Evolutionary conservation across 2,329 filamentous ascomycete species (phyloP).

Genomic region (Beauveria varroae): DNA sequence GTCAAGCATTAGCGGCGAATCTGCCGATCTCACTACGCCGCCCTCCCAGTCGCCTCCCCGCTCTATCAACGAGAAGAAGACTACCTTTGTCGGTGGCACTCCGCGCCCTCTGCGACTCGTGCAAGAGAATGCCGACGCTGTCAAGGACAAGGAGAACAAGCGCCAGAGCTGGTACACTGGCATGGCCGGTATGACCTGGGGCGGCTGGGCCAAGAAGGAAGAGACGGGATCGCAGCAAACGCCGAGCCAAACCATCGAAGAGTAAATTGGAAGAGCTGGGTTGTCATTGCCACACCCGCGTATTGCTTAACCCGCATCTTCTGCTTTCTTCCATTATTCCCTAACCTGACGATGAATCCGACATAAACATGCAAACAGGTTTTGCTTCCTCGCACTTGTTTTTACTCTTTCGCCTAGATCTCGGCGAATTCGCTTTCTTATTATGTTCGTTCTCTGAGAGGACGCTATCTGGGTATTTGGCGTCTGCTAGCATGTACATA

Average conservation of each 20-base stretch:
- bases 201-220: slow-evolving; percentile 44
- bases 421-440: not conserved
- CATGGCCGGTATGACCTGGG: slow-evolving; percentile 31
- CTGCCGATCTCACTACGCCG: slow-evolving; percentile 42
- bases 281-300: not conserved
- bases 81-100: slow-evolving; percentile 58
- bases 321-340: slow-evolving; percentile 7
- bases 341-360: not conserved
- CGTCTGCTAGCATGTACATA: slow-evolving; percentile 8
- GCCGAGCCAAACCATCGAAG: slow-evolving; percentile 25
- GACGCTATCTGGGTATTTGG: not conserved
- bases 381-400: not conserved
- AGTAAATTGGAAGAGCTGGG: slow-evolving; percentile 18
- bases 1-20: slow-evolving; percentile 60
- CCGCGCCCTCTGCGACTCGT: slow-evolving; percentile 81
- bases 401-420: not conserved
- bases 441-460: not conserved
- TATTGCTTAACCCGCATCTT: slow-evolving; percentile 7
- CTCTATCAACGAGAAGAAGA: slow-evolving; percentile 45
- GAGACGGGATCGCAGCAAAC: slow-evolving; percentile 22
- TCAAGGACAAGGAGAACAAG: slow-evolving; percentile 47
- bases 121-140: slow-evolving; percentile 59
- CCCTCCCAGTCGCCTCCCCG: slow-evolving; percentile 47
- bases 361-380: slow-evolving; percentile 6
- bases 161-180: slow-evolving; percentile 53